Evolutionary conservation across 176 grass and related monocot species (phyloP).

Genomic region (Cocos nucifera): DNA sequence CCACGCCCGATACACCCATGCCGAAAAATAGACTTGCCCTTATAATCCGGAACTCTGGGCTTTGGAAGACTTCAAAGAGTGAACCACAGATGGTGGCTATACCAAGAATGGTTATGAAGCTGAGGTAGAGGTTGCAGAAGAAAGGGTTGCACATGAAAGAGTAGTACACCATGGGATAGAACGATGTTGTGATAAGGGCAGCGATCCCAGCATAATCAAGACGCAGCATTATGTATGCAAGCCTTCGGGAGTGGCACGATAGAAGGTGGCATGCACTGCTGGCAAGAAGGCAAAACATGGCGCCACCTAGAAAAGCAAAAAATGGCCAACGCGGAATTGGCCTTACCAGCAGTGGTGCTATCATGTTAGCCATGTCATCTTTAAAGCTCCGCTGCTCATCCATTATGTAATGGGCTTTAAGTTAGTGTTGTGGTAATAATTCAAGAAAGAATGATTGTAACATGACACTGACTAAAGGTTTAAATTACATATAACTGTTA

Average conservation of each 20-base stretch:
- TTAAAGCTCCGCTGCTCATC: conserved; percentile 51
- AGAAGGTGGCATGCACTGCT: conserved; percentile 83
- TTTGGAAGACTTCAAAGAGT: conserved; percentile 73
- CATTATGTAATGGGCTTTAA: no score
- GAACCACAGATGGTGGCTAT: conserved; percentile 59
- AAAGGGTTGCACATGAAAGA: conserved; percentile 87
- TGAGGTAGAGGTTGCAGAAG: conserved; percentile 81
- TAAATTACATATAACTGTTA: no score
- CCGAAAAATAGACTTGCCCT: conserved; percentile 73
- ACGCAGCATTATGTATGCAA: conserved; percentile 81
- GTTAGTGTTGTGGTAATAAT: no score
- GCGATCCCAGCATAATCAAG: conserved; percentile 84
- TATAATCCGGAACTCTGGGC: conserved; percentile 54
- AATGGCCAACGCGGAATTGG: conserved; percentile 76
- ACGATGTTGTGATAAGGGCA: conserved; percentile 79
- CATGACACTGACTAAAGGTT: no score
- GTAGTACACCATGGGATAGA: conserved; percentile 90
- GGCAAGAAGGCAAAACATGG: conserved; percentile 92
- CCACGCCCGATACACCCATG: conserved; percentile 76
- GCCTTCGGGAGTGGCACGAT: conserved; percentile 65
- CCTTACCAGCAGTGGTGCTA: conserved; percentile 45
- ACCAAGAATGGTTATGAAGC: conserved; percentile 64
- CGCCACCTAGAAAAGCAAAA: conserved; percentile 66
- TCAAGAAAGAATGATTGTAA: no score
- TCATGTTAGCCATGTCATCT: conserved; percentile 55